phyloP scores from a whole-genome alignment of 352 stramenopile species.

The Halophytophthora batemanensis region DNA sequence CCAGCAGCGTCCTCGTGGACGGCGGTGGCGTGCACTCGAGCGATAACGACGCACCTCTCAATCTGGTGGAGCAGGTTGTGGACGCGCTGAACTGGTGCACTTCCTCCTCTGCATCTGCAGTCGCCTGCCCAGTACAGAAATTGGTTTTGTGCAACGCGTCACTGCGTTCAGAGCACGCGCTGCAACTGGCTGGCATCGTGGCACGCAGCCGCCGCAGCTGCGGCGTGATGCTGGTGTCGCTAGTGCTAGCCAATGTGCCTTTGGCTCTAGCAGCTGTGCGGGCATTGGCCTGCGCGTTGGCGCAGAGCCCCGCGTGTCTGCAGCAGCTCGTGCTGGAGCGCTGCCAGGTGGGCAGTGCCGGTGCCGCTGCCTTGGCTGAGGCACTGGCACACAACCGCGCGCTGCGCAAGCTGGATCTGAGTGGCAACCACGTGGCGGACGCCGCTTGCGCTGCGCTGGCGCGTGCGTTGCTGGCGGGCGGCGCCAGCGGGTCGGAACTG shows the following conservation, averaged over 20 bases:
- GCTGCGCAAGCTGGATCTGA: slow-evolving; percentile 77
- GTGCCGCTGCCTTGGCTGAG: slow-evolving; percentile 47
- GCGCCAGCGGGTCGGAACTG: slow-evolving; percentile 22
- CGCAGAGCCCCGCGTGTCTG: slow-evolving; percentile 44
- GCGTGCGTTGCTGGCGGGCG: slow-evolving; percentile 26
- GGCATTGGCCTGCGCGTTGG: slow-evolving; percentile 41
- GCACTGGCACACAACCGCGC: slow-evolving; percentile 38
- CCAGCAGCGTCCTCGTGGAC: slow-evolving; percentile 61
- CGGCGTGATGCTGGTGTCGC: slow-evolving; percentile 33
- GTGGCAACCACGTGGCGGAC: slow-evolving; percentile 61
- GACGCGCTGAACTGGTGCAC: slow-evolving; percentile 35
- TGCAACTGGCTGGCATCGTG: slow-evolving; percentile 33
- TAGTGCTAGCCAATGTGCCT: slow-evolving; percentile 60
- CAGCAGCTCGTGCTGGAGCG: slow-evolving; percentile 72
- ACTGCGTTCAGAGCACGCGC: slow-evolving; percentile 31
- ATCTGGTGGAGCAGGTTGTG: slow-evolving; percentile 52
- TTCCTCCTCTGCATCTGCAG: not conserved
- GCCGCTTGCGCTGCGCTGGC: slow-evolving; percentile 37
- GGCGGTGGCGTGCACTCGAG: slow-evolving; percentile 19
- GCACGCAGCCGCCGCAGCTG: slow-evolving; percentile 24
- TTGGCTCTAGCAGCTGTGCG: slow-evolving; percentile 35
- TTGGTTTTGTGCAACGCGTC: slow-evolving; percentile 71
- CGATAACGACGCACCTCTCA: slow-evolving; percentile 3
- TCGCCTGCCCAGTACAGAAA: slow-evolving; percentile 40
- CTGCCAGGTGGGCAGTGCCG: slow-evolving; percentile 50